Percentiles rank a stretch among this genome's conserved stretches.
Conservation (phyloP, 768 basidiomycete species). For the Mycena rosella region DNA sequence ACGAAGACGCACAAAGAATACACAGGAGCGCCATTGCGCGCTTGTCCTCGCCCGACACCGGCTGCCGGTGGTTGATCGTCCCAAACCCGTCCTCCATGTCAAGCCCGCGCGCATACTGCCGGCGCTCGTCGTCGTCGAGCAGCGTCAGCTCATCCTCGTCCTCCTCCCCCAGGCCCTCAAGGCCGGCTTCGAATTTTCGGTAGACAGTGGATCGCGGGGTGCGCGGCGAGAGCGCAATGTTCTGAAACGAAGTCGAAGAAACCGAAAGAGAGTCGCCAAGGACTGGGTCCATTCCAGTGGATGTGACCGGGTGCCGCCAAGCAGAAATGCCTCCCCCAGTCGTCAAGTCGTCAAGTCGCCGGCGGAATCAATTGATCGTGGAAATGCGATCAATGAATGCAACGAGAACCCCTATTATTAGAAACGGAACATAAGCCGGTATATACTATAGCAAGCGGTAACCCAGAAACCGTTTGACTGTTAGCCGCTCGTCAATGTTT, state of each 20-base stretch:
- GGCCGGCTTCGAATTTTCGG: conserved; percentile 31
- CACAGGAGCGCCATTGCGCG: conserved; percentile 87
- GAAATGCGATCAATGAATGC: no score
- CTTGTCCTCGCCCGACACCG: conserved; percentile 67
- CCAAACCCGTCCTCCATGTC: conserved; percentile 51
- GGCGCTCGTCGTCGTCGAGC: conserved; percentile 68
- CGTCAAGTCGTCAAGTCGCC: no score
- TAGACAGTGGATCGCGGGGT: conserved; percentile 31
- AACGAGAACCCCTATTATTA: no score
- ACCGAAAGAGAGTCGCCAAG: conserved; percentile 28
- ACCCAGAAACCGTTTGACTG: no score
- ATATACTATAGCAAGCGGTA: no score
- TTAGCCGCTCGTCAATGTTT: no score
- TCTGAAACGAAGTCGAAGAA: conserved; percentile 65
- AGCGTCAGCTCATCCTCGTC: conserved; percentile 75
- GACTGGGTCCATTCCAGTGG: conserved; percentile 30
- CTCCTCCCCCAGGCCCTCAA: conserved; percentile 45
- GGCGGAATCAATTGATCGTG: no score
- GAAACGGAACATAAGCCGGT: no score
- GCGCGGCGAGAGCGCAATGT: conserved; percentile 59
- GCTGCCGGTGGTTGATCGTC: background rate
- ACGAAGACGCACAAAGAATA: conserved; percentile 78
- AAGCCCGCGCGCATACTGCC: conserved; percentile 57
- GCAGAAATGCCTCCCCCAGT: background rate
- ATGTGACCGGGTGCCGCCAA: background rate